phyloP scores from a whole-genome alignment of 1,139 yeast genomes.

The Geotrichum phurueaensis region DNA sequence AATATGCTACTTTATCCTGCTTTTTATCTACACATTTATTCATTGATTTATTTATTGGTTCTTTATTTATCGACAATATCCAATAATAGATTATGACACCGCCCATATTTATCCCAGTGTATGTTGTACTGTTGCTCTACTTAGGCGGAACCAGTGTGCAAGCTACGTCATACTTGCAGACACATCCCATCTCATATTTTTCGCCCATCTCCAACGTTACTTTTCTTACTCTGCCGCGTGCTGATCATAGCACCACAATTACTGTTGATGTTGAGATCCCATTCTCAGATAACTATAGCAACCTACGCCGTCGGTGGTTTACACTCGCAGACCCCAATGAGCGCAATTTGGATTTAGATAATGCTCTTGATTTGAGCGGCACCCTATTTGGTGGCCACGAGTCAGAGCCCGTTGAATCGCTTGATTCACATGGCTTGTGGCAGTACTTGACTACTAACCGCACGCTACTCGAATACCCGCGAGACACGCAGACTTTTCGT shows the following conservation, averaged over 20 bases:
- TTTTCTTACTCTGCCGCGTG: neutral
- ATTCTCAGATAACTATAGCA: neutral
- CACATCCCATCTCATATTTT: neutral
- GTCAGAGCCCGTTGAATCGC: neutral
- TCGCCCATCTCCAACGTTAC: neutral
- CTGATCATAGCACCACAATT: neutral
- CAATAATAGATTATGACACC: neutral
- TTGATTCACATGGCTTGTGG: neutral
- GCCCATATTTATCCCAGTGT: neutral
- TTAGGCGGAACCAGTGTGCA: neutral
- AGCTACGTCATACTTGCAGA: neutral
- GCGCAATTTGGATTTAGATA: neutral
- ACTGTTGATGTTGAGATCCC: neutral
- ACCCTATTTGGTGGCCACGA: neutral
- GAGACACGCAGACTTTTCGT: neutral
- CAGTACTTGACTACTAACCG: neutral
- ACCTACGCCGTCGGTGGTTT: neutral
- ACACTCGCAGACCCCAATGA: neutral
- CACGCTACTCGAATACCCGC: neutral
- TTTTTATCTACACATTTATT: no score
- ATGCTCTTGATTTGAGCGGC: neutral
- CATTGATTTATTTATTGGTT: neutral
- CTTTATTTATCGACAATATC: neutral
- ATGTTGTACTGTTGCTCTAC: neutral
- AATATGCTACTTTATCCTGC: no score